Evolutionary conservation across 2,329 filamentous ascomycete genomes (phyloP).

Genomic region (Zalaria obscura): DNA sequence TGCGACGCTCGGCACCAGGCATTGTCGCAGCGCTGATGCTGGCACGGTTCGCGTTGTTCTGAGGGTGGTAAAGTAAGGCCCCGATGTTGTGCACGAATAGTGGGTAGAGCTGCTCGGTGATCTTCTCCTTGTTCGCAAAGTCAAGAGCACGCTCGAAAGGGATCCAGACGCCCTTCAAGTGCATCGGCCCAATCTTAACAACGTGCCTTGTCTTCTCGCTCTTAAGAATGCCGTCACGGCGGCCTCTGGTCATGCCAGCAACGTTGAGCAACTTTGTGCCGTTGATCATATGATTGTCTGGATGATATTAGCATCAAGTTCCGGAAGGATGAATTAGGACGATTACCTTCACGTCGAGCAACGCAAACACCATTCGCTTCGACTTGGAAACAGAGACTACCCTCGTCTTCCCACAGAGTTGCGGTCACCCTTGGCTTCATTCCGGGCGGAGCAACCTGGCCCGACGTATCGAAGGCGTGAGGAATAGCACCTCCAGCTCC

Average conservation of each 20-base stretch:
- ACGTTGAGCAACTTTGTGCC: conserved; percentile 95
- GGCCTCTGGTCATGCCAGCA: conserved; percentile 91
- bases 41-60: conserved; percentile 62
- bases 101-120: conserved; percentile 87
- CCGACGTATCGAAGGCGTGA: conserved; percentile 57
- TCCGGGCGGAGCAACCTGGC: conserved; percentile 78
- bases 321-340: neutral
- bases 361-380: conserved; percentile 95
- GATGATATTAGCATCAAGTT: conserved; percentile 31
- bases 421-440: conserved; percentile 96
- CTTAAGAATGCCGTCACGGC: conserved; percentile 90
- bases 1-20: conserved; percentile 67
- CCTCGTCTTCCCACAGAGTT: conserved; percentile 96
- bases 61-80: conserved; percentile 81
- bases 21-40: conserved; percentile 45
- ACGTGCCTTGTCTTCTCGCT: conserved; percentile 95
- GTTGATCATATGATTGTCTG: conserved; percentile 98
- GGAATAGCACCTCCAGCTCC: conserved; percentile 27
- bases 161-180: conserved; percentile 96
- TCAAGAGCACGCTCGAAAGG: conserved; percentile 95
- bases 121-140: conserved; percentile 99
- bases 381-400: conserved; percentile 93
- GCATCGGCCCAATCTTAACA: conserved; percentile 98
- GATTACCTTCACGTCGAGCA: conserved; percentile 61
- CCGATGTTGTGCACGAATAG: conserved; percentile 97